Conservation (phyloP, 495 filamentous ascomycete species). For the Penicillium lagena region DNA sequence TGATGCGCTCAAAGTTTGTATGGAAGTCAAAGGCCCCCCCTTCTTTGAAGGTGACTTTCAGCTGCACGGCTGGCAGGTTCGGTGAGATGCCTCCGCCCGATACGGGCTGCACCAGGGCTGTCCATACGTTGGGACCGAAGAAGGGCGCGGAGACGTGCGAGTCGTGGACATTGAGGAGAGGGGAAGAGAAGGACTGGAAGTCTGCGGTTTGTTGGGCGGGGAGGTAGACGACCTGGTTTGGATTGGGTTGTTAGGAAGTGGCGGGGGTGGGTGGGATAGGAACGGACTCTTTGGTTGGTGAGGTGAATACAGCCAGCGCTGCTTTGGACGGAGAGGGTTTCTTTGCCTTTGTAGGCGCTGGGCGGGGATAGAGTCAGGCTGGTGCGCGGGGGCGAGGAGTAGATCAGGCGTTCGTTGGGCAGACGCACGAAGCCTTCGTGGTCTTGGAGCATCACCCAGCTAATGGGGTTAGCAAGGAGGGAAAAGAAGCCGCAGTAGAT, state of each 20-base stretch:
- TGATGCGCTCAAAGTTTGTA: slow-evolving; percentile 73
- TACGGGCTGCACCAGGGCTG: slow-evolving; percentile 70
- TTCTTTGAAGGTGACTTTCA: slow-evolving; percentile 87
- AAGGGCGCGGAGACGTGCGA: slow-evolving; percentile 87
- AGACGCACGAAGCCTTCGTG: slow-evolving; percentile 60
- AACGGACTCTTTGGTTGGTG: slow-evolving; percentile 79
- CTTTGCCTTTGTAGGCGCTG: slow-evolving; percentile 48
- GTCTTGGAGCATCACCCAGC: slow-evolving; percentile 77
- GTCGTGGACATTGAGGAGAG: slow-evolving; percentile 79
- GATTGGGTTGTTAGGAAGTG: slow-evolving; percentile 1
- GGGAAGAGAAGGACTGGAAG: slow-evolving; percentile 83
- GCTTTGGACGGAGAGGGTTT: slow-evolving; percentile 51
- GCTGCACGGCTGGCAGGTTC: slow-evolving; percentile 62
- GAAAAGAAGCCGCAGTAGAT: too few species aligned
- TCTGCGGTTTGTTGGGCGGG: slow-evolving; percentile 59
- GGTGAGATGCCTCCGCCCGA: slow-evolving; percentile 77
- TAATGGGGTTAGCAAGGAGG: slow-evolving; percentile 6
- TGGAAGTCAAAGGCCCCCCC: slow-evolving; percentile 93
- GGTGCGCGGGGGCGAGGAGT: slow-evolving; percentile 67
- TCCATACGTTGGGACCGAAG: slow-evolving; percentile 96
- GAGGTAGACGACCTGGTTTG: slow-evolving; percentile 74
- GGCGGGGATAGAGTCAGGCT: slow-evolving; percentile 56
- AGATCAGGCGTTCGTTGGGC: slow-evolving; percentile 62
- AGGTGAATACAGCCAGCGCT: slow-evolving; percentile 64
- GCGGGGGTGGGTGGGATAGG: not conserved